Base-by-base conservation (phyloP, 306 rosid species). In the Dicorynia guianensis region DNA sequence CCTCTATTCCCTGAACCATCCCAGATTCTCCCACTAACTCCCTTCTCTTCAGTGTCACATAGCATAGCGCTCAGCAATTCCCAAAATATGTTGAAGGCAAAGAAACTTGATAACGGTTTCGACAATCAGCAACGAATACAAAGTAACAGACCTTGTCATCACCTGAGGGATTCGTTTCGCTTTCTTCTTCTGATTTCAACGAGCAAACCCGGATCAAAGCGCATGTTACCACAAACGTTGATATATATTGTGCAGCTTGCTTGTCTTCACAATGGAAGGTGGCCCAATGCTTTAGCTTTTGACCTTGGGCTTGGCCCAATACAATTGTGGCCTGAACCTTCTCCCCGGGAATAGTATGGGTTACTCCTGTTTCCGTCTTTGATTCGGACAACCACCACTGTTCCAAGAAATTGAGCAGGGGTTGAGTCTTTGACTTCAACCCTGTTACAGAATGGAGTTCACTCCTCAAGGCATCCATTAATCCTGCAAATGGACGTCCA, bases 21-120 rank as follows among this genome's bases (percentile, higher is more conserved):
- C 88, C 92, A 65, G 34, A 39, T 25, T 71, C 72, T 74, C 78
- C 86, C 7, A 83, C 34, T 6, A 85, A 0, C 38, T 76, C 83
- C 5, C 60, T 17, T 56, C 72, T 81, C 73, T 60, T 81, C 0
- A 83, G 19, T 7, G 36, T 25, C 11, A 74, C 76, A 15, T 10
- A 1, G 10, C 39, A n/a, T 12, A 50, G 0, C 1, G 52, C 72
- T 4, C 83, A 5, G 52, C 86, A 88, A 14, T 88, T 88, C 5
- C 89, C 92, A 46, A 85, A 85, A 18, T 85, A 88, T 0, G 54
- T 48, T 2, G 13, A 30, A 11, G 93, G 83, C 54, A 84, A 3
- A 4, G 81, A 60, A 54, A 71, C 14, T n/a, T 73, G 52, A 11
- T 69, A 36, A 35, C 39, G 70, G 9, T 71, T 58, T 13, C 92